Base-by-base conservation (phyloP, 257 asterid species). In the Eucommia ulmoides region DNA sequence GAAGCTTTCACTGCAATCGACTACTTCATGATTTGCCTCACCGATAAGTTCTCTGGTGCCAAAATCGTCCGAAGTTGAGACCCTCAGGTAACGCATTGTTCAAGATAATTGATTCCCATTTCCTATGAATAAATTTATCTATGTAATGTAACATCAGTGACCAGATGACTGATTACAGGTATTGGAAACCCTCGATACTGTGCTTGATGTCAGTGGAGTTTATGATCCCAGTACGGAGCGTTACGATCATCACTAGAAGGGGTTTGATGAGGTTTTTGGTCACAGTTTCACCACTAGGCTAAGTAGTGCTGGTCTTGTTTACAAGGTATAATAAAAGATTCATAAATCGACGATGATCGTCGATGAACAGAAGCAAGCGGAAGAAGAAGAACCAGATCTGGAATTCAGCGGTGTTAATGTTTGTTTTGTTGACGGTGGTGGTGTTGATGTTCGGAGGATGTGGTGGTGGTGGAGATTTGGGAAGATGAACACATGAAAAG, bases 131-230 rank as follows among this genome's bases (percentile, higher is more conserved):
- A 42, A 45, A 12, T 23, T 23, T 22, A n/a, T n/a, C n/a, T n/a
- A n/a, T n/a, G n/a, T n/a, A n/a, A n/a, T n/a, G n/a, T n/a, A n/a
- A n/a, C n/a, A n/a, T n/a, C n/a, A n/a, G n/a, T n/a, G n/a, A n/a
- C n/a, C n/a, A n/a, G n/a, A n/a, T n/a, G n/a, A n/a, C n/a, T n/a
- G n/a, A n/a, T 52, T 41, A 47, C 24, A 65, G 71, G 33, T 65
- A 19, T 42, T 53, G 54, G 65, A 53, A 33, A 41, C 45, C 45
- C 58, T 65, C n/a, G 69, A 70, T 51, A 73, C 75, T 1, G 73
- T 67, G 44, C 65, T 70, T 22, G 81, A 74, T 41, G 73, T 66
- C 52, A 75, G 72, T 7, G 78, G 75, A 22, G 65, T 67, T 3
- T 74, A 60, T 41, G 81, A 70, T 21, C 65, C 74, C 50, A 70